phyloP scores from a whole-genome alignment of 768 basidiomycete genomes.

The Daedalea quercina region DNA sequence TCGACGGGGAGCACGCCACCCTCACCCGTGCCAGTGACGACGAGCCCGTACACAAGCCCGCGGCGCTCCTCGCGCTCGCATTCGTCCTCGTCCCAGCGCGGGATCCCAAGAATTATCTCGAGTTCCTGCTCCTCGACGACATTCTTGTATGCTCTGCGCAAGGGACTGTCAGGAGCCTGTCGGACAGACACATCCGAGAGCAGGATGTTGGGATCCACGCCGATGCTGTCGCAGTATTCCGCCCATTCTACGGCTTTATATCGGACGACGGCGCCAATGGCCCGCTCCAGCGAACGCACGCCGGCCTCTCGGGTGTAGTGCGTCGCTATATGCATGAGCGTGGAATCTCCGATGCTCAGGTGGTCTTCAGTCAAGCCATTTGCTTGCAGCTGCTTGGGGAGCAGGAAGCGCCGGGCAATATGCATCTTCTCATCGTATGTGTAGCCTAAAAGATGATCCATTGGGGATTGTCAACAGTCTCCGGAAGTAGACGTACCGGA shows the following conservation, averaged over 20 bases:
- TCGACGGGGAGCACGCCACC: conserved; percentile 84
- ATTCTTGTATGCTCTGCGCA: conserved; percentile 40
- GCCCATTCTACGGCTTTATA: conserved; percentile 92
- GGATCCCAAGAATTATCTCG: conserved; percentile 79
- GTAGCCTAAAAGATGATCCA: conserved; percentile 41
- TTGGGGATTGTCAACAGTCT: background rate
- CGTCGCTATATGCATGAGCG: conserved; percentile 65
- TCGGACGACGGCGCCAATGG: conserved; percentile 83
- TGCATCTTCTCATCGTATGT: conserved; percentile 89
- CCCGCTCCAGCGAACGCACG: conserved; percentile 84
- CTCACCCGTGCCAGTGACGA: conserved; percentile 85
- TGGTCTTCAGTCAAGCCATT: conserved; percentile 65
- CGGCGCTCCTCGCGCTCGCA: conserved; percentile 64
- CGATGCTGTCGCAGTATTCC: conserved; percentile 42
- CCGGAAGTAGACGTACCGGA: conserved; percentile 40
- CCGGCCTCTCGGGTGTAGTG: conserved; percentile 89
- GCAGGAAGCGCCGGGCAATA: conserved; percentile 80
- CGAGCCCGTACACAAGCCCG: conserved; percentile 80
- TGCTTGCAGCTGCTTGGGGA: conserved; percentile 80
- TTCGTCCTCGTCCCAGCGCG: conserved; percentile 77
- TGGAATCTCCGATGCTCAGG: conserved; percentile 61
- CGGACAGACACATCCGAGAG: background rate
- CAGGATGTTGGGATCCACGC: conserved; percentile 7
- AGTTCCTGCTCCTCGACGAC: conserved; percentile 64
- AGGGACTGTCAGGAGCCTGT: conserved; percentile 12